These are phyloP conservation scores for Colletotrichum caudatum DNA, from an alignment of 2,329 filamentous ascomycete genomes.

Conservation along the genomic window DNA sequence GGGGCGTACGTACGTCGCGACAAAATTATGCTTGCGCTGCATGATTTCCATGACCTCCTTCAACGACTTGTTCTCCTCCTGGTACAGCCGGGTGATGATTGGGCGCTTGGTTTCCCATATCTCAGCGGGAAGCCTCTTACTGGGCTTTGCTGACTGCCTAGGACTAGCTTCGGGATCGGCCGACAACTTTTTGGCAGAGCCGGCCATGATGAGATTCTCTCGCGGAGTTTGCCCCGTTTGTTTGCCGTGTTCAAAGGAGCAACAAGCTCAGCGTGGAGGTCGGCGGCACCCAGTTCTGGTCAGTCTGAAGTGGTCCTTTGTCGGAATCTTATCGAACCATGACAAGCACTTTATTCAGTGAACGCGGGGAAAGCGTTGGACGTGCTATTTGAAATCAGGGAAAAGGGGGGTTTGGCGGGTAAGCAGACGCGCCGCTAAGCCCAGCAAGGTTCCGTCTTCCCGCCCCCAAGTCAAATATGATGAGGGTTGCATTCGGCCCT, in stretches of 20 bases:
- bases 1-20: conserved; percentile 52
- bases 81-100: conserved; percentile 54
- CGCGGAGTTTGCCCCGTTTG: conserved; percentile 12
- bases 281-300: background rate
- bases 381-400: conserved; percentile 31
- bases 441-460: conserved; percentile 36
- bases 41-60: conserved; percentile 57
- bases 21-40: conserved; percentile 53
- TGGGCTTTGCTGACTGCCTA: conserved; percentile 30
- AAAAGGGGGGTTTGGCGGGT: conserved; percentile 29
- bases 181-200: conserved; percentile 43
- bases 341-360: conserved; percentile 3
- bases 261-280: background rate
- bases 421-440: conserved; percentile 35
- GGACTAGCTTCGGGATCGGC: conserved; percentile 48
- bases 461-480: conserved; percentile 23
- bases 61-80: conserved; percentile 56
- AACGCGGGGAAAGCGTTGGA: conserved; percentile 33
- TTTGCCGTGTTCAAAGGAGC: background rate
- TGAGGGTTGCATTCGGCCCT: conserved; percentile 29
- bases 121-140: conserved; percentile 50
- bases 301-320: background rate
- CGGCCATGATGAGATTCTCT: conserved; percentile 13
- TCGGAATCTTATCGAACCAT: conserved; percentile 15
- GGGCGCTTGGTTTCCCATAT: conserved; percentile 52